Base-by-base conservation (phyloP, 768 basidiomycete species). In the Boletus sp. region DNA sequence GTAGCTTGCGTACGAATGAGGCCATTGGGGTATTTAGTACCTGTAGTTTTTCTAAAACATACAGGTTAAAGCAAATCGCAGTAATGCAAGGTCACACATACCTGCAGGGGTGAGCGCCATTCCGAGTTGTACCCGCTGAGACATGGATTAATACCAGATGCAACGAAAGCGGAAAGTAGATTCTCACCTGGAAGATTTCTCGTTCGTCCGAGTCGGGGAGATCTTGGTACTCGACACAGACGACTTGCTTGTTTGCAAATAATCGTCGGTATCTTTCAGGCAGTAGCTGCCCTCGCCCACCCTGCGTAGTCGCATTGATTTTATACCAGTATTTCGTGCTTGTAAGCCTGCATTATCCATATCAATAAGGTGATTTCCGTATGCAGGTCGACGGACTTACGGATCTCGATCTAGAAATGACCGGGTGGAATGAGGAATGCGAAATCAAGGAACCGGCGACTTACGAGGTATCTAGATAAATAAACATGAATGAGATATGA, bases 151-250 rank as follows among this genome's bases (percentile, higher is more conserved):
- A 47, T 15, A 52, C 41, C 2, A 28, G 18, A 48, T 3, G 11
- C 30, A 44, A 42, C 1, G 24, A 30, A 36, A 28, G 39, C 24
- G 7, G 4, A 10, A 29, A 14, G 28, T 4, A 12, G n/a, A 7
- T n/a, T 50, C 78, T 41, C 41, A 86, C 90, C 76, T 89, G 86
- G 73, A 89, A 89, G 17, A 89, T 83, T 59, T 88, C 86, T 20
- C 87, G 76, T 61, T 89, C 86, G 30, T 83, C 79, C 5, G 70
- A 62, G 50, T 83, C 83, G 0, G 74, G 72, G 8, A 89, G 75
- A 42, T 83, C 82, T 55, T 78, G 75, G 59, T 87, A 92, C 66
- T 92, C 90, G n/a, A 90, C 82, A 61, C 90, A 92, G 2, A 89
- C 85, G 18, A 93, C 79, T 59, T 89, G 87, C 68, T 92, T 92